A percentile compares a stretch with the other conserved stretches of the same genome.
phyloP scores from a whole-genome alignment of 805 yeast genomes.

The Priceomyces fermenticarens region DNA sequence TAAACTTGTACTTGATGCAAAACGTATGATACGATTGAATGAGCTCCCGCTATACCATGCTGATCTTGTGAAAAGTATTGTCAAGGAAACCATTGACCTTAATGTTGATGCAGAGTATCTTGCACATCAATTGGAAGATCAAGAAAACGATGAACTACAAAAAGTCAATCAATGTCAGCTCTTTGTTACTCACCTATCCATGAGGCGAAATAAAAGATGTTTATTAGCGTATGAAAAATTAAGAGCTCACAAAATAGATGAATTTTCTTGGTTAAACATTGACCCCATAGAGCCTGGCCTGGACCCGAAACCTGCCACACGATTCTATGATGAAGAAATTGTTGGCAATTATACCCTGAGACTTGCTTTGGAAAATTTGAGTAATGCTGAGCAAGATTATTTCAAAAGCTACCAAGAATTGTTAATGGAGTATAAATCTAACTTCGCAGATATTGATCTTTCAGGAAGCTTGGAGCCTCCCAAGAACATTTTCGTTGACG shows the following conservation, averaged over 20 bases:
- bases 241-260: constrained; percentile 65
- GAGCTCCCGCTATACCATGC: constrained; percentile 68
- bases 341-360: constrained; percentile 21
- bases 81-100: constrained; percentile 68
- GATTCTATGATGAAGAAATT: constrained; percentile 3
- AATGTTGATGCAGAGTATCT: constrained; percentile 55
- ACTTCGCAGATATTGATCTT: constrained; percentile 77
- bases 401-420: constrained; percentile 66
- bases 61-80: constrained; percentile 64
- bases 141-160: constrained; percentile 24
- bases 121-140: constrained; percentile 25
- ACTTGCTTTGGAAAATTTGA: constrained; percentile 48
- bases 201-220: constrained; percentile 89
- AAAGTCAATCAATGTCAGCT: constrained; percentile 59
- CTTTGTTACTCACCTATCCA: constrained; percentile 68
- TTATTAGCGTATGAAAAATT: constrained; percentile 76
- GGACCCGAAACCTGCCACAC: constrained; percentile 1
- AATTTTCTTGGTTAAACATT: constrained; percentile 67
- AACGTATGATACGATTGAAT: constrained; percentile 66
- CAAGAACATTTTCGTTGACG: constrained; percentile 86
- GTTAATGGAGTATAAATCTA: constrained; percentile 72
- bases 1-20: constrained; percentile 82
- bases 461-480: constrained; percentile 93
- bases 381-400: constrained; percentile 80
- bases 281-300: constrained; percentile 37